A percentile compares a stretch with the other conserved stretches of the same genome.
These are phyloP conservation scores for Cruciata laevipes DNA, from an alignment of 257 asterid species.

Conservation along the genomic window DNA sequence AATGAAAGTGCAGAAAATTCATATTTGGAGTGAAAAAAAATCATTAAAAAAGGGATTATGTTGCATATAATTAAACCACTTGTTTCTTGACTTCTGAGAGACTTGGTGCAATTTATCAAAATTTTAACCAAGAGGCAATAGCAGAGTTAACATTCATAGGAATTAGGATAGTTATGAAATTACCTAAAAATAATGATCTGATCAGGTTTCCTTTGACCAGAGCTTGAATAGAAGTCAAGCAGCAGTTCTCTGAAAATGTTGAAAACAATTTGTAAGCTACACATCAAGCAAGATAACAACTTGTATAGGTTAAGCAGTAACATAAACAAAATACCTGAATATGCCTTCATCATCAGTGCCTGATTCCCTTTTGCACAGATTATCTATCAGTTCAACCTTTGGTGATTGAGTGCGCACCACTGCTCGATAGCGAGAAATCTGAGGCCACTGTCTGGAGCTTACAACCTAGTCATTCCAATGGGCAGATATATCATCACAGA, in stretches of 20 bases:
- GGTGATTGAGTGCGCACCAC: constrained; percentile 65
- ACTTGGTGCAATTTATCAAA: too few relatives aligned
- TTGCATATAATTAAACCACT: too few relatives aligned
- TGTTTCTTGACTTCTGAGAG: too few relatives aligned
- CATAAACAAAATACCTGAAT: constrained; percentile 37
- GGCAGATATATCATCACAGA: background rate
- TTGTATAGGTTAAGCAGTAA: background rate
- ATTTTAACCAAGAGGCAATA: too few relatives aligned
- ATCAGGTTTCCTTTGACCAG: constrained; percentile 35
- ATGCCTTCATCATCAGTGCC: constrained; percentile 43
- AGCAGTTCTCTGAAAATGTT: constrained; percentile 47
- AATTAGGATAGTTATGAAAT: background rate
- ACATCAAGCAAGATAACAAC: background rate
- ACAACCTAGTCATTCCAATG: constrained; percentile 40
- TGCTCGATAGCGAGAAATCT: constrained; percentile 56
- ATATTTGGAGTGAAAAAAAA: too few relatives aligned
- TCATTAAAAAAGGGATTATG: too few relatives aligned
- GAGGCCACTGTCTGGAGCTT: constrained; percentile 68
- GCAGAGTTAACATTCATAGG: background rate
- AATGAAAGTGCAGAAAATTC: background rate
- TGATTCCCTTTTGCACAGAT: constrained; percentile 35
- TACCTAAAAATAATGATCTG: constrained; percentile 70
- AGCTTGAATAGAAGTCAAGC: constrained; percentile 40
- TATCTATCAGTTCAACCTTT: constrained; percentile 57
- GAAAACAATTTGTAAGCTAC: background rate